Percentiles rank a stretch among this genome's conserved stretches.
Conservation (phyloP, 208 protist genomes). For the Leishmania aethiopica region DNA sequence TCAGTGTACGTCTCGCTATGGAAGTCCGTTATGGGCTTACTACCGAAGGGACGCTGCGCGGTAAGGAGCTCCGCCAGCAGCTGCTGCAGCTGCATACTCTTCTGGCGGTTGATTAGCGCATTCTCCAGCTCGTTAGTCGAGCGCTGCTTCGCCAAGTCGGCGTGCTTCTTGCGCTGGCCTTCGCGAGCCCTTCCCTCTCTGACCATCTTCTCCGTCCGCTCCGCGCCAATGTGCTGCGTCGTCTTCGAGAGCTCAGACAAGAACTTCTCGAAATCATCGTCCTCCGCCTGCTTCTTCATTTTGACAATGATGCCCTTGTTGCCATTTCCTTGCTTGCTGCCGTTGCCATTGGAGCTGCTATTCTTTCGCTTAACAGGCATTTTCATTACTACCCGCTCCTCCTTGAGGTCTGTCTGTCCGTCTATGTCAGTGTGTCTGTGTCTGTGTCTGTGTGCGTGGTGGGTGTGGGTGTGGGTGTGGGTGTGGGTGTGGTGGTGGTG, state of each 20-base stretch:
- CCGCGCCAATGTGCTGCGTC: constrained; percentile 54
- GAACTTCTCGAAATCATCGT: constrained; percentile 77
- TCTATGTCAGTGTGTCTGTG: background rate
- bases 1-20: constrained; percentile 42
- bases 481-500: too few species aligned
- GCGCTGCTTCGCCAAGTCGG: constrained; percentile 43
- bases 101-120: constrained; percentile 55
- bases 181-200: constrained; percentile 44
- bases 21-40: constrained; percentile 72
- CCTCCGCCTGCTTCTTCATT: constrained; percentile 51
- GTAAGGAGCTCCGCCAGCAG: constrained; percentile 65
- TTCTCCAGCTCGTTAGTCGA: constrained; percentile 50
- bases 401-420: background rate
- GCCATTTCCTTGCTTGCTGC: constrained; percentile 22
- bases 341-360: background rate
- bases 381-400: background rate
- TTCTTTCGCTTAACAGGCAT: constrained; percentile 1
- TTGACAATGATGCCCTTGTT: constrained; percentile 33
- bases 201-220: constrained; percentile 35
- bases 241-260: constrained; percentile 64
- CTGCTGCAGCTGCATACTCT: constrained; percentile 70
- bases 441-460: background rate
- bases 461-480: background rate
- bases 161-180: constrained; percentile 45
- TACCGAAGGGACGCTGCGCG: constrained; percentile 57